Base-by-base conservation (phyloP, 164 flowering plant species). In the Stephania yunnanensis region DNA sequence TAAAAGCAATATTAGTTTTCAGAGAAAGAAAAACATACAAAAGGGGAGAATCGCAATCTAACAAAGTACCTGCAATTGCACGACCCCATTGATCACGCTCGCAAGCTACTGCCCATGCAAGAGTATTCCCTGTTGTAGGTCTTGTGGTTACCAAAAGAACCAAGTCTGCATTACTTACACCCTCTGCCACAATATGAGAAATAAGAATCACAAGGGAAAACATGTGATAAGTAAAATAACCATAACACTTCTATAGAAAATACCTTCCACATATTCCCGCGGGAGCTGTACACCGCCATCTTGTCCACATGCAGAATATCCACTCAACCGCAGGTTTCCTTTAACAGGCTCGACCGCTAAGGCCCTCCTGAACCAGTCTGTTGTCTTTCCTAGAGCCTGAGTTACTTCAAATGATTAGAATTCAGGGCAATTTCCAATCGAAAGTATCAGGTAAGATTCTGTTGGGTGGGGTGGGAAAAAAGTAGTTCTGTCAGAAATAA, bases 81-180 rank as follows among this genome's bases (percentile, higher is more conserved):
- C 99, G 98, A 10, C 99, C 99, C 99, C 99, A 96, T 72, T 96
- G 99, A 87, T 95, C 98, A 73, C 99, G 97, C 77, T 96, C 99
- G 76, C 99, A 96, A 77, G 99, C 98, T 80, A 96, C 99, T 11
- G 99, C 99, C 99, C 99, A 96, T 36, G 99, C 99, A 71, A 96
- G 91, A 75, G 99, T 96, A 79, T 96, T 96, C n/a, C 98, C 99
- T 6, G 99, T 94, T 67, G 99, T 96, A 63, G 99, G 99, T 76
- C 99, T 90, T 69, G 98, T 96, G 30, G 99, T 95, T 73, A 96
- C 98, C 80, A 96, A 78, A 63, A 96, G 98, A 79, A 96, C 97
- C 76, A 96, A 86, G 77, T 96, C 99, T 7, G 99, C 92, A 80
- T 89, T 85, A 76, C 91, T 86, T 81, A 96, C 89, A 77, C 99